phyloP scores from a whole-genome alignment of 2,329 filamentous ascomycete genomes.

The Talaromyces albobiverticillius region DNA sequence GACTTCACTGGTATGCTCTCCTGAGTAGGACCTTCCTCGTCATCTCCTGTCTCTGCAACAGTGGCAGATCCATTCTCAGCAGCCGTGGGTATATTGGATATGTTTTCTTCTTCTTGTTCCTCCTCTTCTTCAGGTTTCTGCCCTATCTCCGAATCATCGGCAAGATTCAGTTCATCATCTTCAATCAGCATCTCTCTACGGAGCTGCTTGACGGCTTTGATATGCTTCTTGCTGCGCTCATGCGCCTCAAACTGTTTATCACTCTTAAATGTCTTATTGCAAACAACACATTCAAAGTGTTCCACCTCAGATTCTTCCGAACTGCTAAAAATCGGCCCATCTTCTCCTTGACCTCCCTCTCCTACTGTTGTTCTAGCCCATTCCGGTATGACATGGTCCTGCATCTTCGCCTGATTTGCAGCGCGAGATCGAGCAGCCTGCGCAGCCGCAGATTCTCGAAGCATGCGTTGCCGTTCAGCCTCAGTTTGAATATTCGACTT shows the following conservation, averaged over 20 bases:
- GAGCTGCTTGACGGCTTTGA: conserved; percentile 78
- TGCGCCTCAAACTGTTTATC: conserved; percentile 89
- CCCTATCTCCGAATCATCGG: conserved; percentile 3
- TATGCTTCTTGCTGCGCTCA: conserved; percentile 94
- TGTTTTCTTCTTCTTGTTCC: not conserved
- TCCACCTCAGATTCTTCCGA: conserved; percentile 51
- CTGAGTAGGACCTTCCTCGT: not conserved
- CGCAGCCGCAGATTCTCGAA: conserved; percentile 75
- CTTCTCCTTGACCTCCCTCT: conserved; percentile 31
- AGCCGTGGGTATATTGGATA: no score
- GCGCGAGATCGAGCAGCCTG: conserved; percentile 82
- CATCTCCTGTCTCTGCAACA: not conserved
- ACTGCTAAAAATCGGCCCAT: conserved; percentile 48
- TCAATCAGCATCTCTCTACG: conserved; percentile 80
- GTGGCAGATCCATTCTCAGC: not conserved
- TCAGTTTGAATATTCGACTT: conserved; percentile 73
- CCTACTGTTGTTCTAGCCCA: conserved; percentile 61
- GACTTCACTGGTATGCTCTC: not conserved
- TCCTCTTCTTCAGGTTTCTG: conserved; percentile 11
- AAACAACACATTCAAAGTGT: conserved; percentile 62
- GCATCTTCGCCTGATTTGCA: conserved; percentile 72
- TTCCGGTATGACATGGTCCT: conserved; percentile 63
- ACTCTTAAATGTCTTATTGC: conserved; percentile 73
- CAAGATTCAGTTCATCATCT: conserved; percentile 51
- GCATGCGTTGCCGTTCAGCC: conserved; percentile 71